Conservation (phyloP, 2,329 filamentous ascomycete species). For the Pseudocercospora fijiensis region DNA sequence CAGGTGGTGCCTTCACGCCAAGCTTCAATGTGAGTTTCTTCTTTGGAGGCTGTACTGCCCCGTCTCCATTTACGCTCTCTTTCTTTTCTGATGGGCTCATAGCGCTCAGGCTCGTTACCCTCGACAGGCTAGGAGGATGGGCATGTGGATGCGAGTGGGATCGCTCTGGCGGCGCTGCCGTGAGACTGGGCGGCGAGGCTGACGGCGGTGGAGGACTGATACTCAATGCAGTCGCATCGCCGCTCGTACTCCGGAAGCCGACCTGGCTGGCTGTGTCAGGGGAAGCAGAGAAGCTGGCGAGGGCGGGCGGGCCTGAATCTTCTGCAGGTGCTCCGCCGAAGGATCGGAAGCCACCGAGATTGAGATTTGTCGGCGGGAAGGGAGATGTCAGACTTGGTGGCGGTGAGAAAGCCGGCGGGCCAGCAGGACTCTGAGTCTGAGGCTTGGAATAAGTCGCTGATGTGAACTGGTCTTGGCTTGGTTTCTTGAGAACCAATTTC, state of each 20-base stretch:
- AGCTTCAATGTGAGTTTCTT: conserved; percentile 33
- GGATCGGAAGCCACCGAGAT: conserved; percentile 32
- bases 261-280: conserved; percentile 8
- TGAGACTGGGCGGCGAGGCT: conserved; percentile 12
- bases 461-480: conserved; percentile 10
- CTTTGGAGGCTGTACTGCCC: conserved; percentile 22
- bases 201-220: conserved; percentile 14
- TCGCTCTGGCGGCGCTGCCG: neutral
- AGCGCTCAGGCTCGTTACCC: conserved; percentile 20
- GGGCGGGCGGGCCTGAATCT: conserved; percentile 1
- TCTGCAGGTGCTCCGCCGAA: conserved; percentile 21
- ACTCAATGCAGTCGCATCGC: conserved; percentile 11
- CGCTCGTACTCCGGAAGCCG: conserved; percentile 16
- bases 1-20: conserved; percentile 4
- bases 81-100: conserved; percentile 9
- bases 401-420: conserved; percentile 8
- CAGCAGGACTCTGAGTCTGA: conserved; percentile 14
- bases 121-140: conserved; percentile 16
- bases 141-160: conserved; percentile 12
- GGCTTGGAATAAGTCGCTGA: neutral
- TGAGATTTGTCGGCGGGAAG: conserved; percentile 23
- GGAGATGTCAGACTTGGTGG: conserved; percentile 22
- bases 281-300: conserved; percentile 12
- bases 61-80: conserved; percentile 6
- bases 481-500: conserved; percentile 12